These are phyloP conservation scores for Rhodomyrtus tomentosa DNA, from an alignment of 345 rosid genomes.

Conservation along the genomic window DNA sequence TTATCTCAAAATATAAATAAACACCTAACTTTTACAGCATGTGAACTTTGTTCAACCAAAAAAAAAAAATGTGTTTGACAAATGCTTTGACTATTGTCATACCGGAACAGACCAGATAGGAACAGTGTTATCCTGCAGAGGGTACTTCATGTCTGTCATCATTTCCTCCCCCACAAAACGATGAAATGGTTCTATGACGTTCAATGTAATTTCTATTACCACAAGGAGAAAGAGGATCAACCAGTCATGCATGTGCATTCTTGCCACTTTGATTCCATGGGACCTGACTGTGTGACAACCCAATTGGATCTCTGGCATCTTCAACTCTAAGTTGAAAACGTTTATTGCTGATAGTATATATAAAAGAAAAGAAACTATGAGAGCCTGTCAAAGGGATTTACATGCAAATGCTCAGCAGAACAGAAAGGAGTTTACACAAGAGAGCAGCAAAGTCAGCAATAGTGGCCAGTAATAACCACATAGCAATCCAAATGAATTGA, in stretches of 20 bases:
- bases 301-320: conserved; percentile 70
- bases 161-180: conserved; percentile 82
- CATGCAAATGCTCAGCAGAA: not conserved
- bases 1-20: not conserved
- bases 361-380: not conserved
- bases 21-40: not conserved
- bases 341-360: not conserved
- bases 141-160: conserved; percentile 72
- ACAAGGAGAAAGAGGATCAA: conserved; percentile 62
- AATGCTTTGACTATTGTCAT: conserved; percentile 9
- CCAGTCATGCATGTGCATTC: conserved; percentile 86
- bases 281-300: conserved; percentile 63
- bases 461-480: not conserved
- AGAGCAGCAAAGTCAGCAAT: not conserved
- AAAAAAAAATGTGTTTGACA: too few relatives aligned
- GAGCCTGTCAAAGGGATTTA: not conserved
- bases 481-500: not conserved
- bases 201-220: conserved; percentile 44
- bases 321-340: not conserved
- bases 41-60: not conserved
- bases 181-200: conserved; percentile 75
- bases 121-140: conserved; percentile 59
- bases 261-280: conserved; percentile 66
- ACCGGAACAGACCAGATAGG: conserved; percentile 92
- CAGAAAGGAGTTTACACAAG: not conserved